These are phyloP conservation scores for Crithidia brevicula DNA, from an alignment of 208 protist species.

Conservation along the genomic window DNA sequence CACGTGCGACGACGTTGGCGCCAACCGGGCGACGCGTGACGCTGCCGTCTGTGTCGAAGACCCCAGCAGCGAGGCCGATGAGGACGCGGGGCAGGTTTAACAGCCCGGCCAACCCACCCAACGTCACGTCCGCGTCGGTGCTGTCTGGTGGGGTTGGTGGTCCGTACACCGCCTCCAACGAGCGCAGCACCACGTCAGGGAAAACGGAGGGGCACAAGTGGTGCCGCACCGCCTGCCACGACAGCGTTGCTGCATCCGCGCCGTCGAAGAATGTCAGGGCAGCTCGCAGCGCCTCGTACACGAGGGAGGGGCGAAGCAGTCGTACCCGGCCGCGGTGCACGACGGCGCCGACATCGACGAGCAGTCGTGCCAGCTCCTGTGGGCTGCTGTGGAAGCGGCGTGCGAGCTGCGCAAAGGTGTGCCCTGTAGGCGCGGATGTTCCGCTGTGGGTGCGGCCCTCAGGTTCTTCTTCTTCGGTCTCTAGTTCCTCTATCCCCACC, in stretches of 20 bases:
- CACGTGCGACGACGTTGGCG: constrained; percentile 9
- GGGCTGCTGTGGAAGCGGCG: constrained; percentile 47
- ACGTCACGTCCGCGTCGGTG: neutral
- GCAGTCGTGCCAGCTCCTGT: constrained; percentile 40
- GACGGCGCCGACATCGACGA: constrained; percentile 49
- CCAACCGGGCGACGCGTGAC: constrained; percentile 7
- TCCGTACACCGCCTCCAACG: constrained; percentile 57
- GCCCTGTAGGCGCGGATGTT: constrained; percentile 2
- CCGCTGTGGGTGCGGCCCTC: neutral
- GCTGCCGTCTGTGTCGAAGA: constrained; percentile 36
- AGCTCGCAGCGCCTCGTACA: constrained; percentile 44
- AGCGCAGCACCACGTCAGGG: constrained; percentile 54
- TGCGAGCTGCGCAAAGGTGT: constrained; percentile 61
- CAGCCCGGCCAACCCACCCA: constrained; percentile 8
- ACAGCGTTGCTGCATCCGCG: constrained; percentile 8
- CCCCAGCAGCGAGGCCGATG: constrained; percentile 45
- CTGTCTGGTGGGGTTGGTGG: no score
- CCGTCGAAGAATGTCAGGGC: constrained; percentile 48
- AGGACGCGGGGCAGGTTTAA: constrained; percentile 40
- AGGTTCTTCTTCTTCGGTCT: neutral
- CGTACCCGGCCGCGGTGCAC: constrained; percentile 56
- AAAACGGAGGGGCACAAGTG: constrained; percentile 65
- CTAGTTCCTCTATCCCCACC: constrained; percentile 58
- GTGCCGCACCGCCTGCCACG: constrained; percentile 35
- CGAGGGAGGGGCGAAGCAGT: constrained; percentile 48